A percentile compares a stretch with the other conserved stretches of the same genome.
Conservation (phyloP, 345 rosid species). For the Isatis tinctoria region DNA sequence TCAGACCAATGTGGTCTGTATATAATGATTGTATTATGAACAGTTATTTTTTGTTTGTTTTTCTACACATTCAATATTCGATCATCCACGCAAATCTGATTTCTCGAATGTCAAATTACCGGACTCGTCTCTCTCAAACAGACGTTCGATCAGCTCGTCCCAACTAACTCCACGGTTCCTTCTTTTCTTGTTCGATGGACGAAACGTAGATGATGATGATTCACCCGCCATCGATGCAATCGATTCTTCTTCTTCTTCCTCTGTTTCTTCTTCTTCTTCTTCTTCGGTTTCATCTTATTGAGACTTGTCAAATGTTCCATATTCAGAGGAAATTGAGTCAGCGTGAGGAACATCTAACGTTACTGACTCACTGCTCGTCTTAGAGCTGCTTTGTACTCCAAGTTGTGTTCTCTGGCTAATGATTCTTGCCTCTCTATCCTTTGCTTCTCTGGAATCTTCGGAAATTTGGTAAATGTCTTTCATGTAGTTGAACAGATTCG, state of each 20-base stretch:
- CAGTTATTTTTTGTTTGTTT: background rate
- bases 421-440: slow-evolving; percentile 86
- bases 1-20: slow-evolving; percentile 32
- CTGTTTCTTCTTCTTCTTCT: slow-evolving; percentile 22
- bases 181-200: slow-evolving; percentile 28
- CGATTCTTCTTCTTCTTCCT: background rate
- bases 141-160: slow-evolving; percentile 68
- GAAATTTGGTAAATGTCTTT: slow-evolving; percentile 60
- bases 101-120: slow-evolving; percentile 53
- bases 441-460: slow-evolving; percentile 64
- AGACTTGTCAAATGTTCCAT: slow-evolving; percentile 73
- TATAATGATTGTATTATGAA: slow-evolving; percentile 6
- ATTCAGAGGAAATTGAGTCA: slow-evolving; percentile 51
- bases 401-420: slow-evolving; percentile 55
- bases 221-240: slow-evolving; percentile 19
- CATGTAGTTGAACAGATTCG: slow-evolving; percentile 61
- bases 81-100: slow-evolving; percentile 29
- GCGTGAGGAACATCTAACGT: slow-evolving; percentile 76
- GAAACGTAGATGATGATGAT: slow-evolving; percentile 32
- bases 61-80: background rate
- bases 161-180: slow-evolving; percentile 48
- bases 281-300: slow-evolving; percentile 39
- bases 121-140: slow-evolving; percentile 63
- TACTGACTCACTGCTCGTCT: slow-evolving; percentile 83
- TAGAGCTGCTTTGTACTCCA: slow-evolving; percentile 81